Conservation (phyloP, 805 yeast species). For the Ogataea pilisensis region DNA sequence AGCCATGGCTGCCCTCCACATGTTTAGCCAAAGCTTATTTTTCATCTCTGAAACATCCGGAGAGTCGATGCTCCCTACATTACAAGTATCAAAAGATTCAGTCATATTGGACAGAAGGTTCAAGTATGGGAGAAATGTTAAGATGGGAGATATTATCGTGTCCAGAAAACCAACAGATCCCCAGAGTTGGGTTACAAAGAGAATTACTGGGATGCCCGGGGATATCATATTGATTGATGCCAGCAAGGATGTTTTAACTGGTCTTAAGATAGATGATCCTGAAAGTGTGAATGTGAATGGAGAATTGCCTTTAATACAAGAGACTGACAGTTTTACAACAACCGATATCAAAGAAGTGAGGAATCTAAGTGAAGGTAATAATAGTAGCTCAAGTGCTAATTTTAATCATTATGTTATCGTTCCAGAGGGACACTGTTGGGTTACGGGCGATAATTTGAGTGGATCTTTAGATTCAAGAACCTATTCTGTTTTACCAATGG, state of each 20-base stretch:
- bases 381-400: conserved; percentile 16
- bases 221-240: conserved; percentile 83
- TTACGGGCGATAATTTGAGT: conserved; percentile 89
- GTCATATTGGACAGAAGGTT: conserved; percentile 69
- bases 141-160: conserved; percentile 83
- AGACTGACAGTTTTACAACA: not conserved
- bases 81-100: conserved; percentile 69
- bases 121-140: conserved; percentile 58
- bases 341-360: conserved; percentile 12
- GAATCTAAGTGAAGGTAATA: conserved; percentile 8
- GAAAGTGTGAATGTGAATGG: conserved; percentile 2
- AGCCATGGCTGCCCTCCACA: conserved; percentile 63
- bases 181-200: conserved; percentile 78
- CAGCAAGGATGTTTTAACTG: conserved; percentile 47
- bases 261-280: conserved; percentile 12
- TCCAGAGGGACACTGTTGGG: conserved; percentile 96
- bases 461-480: conserved; percentile 87
- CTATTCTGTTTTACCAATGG: conserved; percentile 89
- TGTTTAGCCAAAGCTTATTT: conserved; percentile 30
- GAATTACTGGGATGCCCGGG: conserved; percentile 96
- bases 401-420: conserved; percentile 60
- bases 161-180: conserved; percentile 90
- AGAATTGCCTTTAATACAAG: conserved; percentile 2
- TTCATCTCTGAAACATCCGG: conserved; percentile 66
- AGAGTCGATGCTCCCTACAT: conserved; percentile 92